Percentiles rank a stretch among this genome's conserved stretches.
Conservation (phyloP, 306 rosid genomes). For the Pachyrhizus erosus region DNA sequence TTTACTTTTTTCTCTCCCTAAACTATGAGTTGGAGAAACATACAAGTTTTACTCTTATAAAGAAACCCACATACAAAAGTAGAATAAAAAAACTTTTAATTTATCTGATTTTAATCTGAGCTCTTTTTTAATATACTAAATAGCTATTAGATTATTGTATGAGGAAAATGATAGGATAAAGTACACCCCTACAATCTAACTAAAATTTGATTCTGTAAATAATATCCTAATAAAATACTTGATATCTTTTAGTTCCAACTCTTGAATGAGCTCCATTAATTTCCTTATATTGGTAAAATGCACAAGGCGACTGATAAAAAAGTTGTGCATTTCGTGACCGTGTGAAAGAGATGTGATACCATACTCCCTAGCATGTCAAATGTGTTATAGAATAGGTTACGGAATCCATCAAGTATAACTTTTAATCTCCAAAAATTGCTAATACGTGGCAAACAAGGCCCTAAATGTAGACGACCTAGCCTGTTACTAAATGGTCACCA, state of each 20-base stretch:
- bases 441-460: slow-evolving; percentile 43
- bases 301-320: slow-evolving; percentile 25
- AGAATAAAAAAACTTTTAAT: background rate
- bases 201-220: slow-evolving; percentile 10
- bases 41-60: slow-evolving; percentile 14
- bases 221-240: background rate
- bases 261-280: slow-evolving; percentile 28
- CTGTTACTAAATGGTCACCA: slow-evolving; percentile 40
- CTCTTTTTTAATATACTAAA: background rate
- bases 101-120: background rate
- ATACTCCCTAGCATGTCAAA: slow-evolving; percentile 43
- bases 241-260: background rate
- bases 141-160: background rate
- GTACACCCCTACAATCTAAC: slow-evolving; percentile 1
- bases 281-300: slow-evolving; percentile 34
- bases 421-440: slow-evolving; percentile 36
- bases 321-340: slow-evolving; percentile 18
- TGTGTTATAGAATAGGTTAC: slow-evolving; percentile 40
- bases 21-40: background rate
- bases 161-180: background rate
- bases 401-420: slow-evolving; percentile 38
- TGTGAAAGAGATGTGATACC: slow-evolving; percentile 56
- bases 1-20: slow-evolving; percentile 2
- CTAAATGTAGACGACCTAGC: slow-evolving; percentile 42
- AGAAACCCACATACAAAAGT: background rate